Evolutionary conservation across 2,329 filamentous ascomycete genomes (phyloP), one percentile per base, ranked within the genome.

Genomic region (Fusarium equiseti): DNA sequence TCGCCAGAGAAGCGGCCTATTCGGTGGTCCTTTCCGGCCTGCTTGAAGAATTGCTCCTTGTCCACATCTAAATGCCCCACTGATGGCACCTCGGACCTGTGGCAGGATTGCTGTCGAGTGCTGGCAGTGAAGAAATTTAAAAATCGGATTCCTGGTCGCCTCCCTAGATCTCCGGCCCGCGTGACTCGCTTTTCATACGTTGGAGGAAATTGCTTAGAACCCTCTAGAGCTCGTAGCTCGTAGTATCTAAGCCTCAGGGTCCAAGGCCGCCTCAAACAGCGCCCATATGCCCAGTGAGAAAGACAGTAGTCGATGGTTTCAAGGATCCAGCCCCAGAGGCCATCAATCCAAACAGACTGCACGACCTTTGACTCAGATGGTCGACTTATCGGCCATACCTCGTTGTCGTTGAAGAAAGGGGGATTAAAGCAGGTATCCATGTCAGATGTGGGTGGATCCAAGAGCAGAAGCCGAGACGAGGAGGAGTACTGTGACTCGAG

Each of bases 231-330:
- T 35, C 46, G 46, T 50, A 50, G 46, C n/a, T 50, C 46, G 13
- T 32, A 29, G 8, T 50, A 50, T 31, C n/a, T 35, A 50, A 18
- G 2, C 46, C 46, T 50, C 46, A 50, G 7, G 27, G 46, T 32
- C 46, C 46, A 50, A 31, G 46, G 46, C 22, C 46, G 46, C 6
- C 46, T 31, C 13, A 50, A 29, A 50, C 46, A 50, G 12, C 46
- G 46, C n/a, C 27, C 46, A 50, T 50, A 50, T 35, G 46, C 46
- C 46, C 46, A 50, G 46, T 50, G 20, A 6, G 46, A 50, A 35
- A 31, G 10, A 35, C 12, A 50, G 46, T 18, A 35, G 46, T 32
- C 29, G 20, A 50, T 31, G 13, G 4, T 18, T 50, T 24, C 46
- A 24, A 16, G 27, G 3, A 35, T 8, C 29, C 46, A 50, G 29